A percentile compares a stretch with the other conserved stretches of the same genome.
Evolutionary conservation across 2,329 filamentous ascomycete genomes (phyloP).

Genomic region (Alternaria rosae): DNA sequence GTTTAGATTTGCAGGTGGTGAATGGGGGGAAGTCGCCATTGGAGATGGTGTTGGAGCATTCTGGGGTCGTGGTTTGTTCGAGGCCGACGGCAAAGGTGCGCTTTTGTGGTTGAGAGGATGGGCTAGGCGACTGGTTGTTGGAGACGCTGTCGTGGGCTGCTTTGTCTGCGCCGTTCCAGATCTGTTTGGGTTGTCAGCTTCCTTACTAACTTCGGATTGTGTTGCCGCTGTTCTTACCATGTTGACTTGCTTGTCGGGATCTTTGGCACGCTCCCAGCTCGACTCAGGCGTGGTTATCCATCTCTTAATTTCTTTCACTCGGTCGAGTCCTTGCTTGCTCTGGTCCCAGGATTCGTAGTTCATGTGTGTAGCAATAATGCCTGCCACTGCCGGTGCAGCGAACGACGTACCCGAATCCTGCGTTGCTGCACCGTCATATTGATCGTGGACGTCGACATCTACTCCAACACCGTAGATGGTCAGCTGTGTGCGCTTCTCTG

Average conservation of each 20-base stretch:
- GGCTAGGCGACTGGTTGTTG: neutral
- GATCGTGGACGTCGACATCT: neutral
- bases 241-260: neutral
- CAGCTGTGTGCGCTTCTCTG: neutral
- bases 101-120: neutral
- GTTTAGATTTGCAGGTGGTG: neutral
- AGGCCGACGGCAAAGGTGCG: neutral
- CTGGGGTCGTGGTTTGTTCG: neutral
- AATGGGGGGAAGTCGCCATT: neutral
- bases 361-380: neutral
- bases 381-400: neutral
- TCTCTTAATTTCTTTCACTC: neutral
- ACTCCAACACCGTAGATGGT: neutral
- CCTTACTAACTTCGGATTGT: neutral
- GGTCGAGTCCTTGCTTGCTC: neutral
- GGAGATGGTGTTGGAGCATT: neutral
- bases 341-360: neutral
- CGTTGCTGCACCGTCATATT: neutral
- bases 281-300: neutral
- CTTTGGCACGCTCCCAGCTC: neutral
- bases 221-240: neutral
- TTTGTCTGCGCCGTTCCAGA: neutral
- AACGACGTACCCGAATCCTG: neutral
- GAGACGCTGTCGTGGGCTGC: neutral
- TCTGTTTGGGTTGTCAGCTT: neutral